Percentiles rank a stretch among this genome's conserved stretches.
These are phyloP conservation scores for Wickerhamomyces alni DNA, from an alignment of 805 yeast genomes.

Conservation along the genomic window DNA sequence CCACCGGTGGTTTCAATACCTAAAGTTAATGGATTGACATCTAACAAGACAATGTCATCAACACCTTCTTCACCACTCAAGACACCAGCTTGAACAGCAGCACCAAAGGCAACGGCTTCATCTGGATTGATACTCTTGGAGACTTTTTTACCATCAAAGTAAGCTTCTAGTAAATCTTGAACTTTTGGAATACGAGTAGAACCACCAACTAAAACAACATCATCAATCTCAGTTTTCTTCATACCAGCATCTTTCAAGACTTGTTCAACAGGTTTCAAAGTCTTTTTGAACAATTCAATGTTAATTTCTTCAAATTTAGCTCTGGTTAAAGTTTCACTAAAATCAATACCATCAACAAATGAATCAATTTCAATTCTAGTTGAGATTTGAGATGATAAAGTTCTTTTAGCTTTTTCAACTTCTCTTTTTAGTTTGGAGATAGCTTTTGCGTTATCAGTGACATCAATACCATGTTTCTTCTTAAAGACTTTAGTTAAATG, in stretches of 20 bases:
- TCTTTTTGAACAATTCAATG: constrained; percentile 87
- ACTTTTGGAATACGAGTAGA: constrained; percentile 99
- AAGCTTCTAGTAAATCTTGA: constrained; percentile 85
- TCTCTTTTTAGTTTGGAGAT: constrained; percentile 93
- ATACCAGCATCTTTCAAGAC: constrained; percentile 91
- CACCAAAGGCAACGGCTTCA: constrained; percentile 99
- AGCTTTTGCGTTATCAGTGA: constrained; percentile 76
- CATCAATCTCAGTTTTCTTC: constrained; percentile 82
- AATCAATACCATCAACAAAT: constrained; percentile 89
- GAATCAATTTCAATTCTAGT: constrained; percentile 96
- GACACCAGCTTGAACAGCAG: constrained; percentile 99
- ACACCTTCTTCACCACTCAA: constrained; percentile 93
- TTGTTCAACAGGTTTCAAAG: constrained; percentile 93
- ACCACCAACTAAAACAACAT: constrained; percentile 97
- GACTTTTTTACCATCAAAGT: constrained; percentile 91
- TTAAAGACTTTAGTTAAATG: constrained; percentile 84
- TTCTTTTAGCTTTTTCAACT: constrained; percentile 97
- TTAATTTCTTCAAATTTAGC: constrained; percentile 97
- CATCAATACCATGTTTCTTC: constrained; percentile 87
- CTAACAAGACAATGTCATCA: constrained; percentile 82
- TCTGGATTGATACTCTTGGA: constrained; percentile 98
- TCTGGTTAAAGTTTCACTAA: constrained; percentile 91
- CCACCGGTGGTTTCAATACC: constrained; percentile 98
- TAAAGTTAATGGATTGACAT: constrained; percentile 88
- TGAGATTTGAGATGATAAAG: constrained; percentile 90